These are phyloP conservation scores for Stromatinia cepivora DNA, from an alignment of 2,329 filamentous ascomycete genomes.

Conservation along the genomic window DNA sequence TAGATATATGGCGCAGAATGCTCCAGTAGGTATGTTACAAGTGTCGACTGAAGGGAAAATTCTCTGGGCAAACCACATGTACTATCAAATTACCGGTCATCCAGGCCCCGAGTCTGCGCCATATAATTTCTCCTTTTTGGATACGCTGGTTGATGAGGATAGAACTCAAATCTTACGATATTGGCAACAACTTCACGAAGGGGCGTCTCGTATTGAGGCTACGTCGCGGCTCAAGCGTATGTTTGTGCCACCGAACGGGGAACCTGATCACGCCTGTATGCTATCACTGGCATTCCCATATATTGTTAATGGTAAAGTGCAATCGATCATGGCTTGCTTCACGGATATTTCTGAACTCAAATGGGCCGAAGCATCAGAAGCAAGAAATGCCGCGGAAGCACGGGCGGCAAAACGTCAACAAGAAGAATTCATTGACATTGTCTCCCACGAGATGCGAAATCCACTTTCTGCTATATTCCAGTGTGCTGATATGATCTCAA, in stretches of 20 bases:
- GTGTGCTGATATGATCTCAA: slow-evolving; percentile 69
- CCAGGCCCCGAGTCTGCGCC: slow-evolving; percentile 25
- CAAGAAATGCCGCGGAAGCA: slow-evolving; percentile 52
- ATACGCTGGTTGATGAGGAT: slow-evolving; percentile 34
- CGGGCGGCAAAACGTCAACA: slow-evolving; percentile 66
- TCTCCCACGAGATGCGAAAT: slow-evolving; percentile 71
- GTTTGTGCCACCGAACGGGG: slow-evolving; percentile 35
- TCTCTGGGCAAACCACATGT: slow-evolving; percentile 38
- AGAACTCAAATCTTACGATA: slow-evolving; percentile 25
- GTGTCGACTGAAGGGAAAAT: slow-evolving; percentile 32
- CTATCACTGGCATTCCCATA: slow-evolving; percentile 32
- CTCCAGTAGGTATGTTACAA: slow-evolving; percentile 37
- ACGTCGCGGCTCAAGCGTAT: slow-evolving; percentile 35
- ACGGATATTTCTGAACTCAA: slow-evolving; percentile 38
- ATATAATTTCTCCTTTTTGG: slow-evolving; percentile 32
- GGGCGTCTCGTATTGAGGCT: slow-evolving; percentile 30
- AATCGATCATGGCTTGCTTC: slow-evolving; percentile 36
- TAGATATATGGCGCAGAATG: slow-evolving; percentile 38
- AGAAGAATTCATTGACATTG: slow-evolving; percentile 79
- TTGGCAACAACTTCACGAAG: slow-evolving; percentile 32
- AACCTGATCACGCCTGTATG: slow-evolving; percentile 34
- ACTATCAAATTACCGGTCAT: slow-evolving; percentile 33
- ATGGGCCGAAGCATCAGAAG: slow-evolving; percentile 37
- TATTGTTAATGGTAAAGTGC: slow-evolving; percentile 31
- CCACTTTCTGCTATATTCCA: slow-evolving; percentile 74